phyloP scores from a whole-genome alignment of 2,329 filamentous ascomycete species.

The Epichloe amarillans region DNA sequence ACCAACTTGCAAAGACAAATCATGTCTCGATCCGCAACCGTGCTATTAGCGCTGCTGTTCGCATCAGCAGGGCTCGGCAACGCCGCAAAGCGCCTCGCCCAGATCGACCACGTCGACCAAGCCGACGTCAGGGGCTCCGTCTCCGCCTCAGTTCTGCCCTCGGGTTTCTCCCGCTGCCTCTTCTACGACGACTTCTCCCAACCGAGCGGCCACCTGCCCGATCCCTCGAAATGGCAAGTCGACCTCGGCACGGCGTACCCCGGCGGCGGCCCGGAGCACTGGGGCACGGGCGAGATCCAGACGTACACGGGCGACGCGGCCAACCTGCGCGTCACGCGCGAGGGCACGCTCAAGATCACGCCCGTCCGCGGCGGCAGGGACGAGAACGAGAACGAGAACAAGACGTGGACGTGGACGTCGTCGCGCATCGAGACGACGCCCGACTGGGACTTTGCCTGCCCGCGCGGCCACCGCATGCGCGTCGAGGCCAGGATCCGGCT shows the following conservation, averaged over 20 bases:
- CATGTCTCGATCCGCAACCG: background rate
- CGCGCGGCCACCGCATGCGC: conserved; percentile 20
- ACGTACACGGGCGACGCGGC: conserved; percentile 26
- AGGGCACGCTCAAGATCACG: conserved; percentile 25
- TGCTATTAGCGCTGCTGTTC: background rate
- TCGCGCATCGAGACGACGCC: conserved; percentile 27
- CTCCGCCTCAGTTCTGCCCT: background rate
- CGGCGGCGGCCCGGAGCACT: conserved; percentile 26
- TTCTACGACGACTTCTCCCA: conserved; percentile 18
- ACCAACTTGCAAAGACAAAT: too few species aligned
- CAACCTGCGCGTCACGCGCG: conserved; percentile 27
- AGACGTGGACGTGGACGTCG: conserved; percentile 33
- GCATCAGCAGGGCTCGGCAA: background rate
- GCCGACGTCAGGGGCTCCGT: background rate
- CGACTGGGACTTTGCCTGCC: conserved; percentile 22
- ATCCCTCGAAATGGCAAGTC: conserved; percentile 28
- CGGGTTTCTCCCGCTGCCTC: conserved; percentile 11
- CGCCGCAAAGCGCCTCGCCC: background rate
- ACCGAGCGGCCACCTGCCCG: conserved; percentile 14
- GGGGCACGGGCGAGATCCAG: conserved; percentile 36
- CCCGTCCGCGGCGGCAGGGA: conserved; percentile 13
- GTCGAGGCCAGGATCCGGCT: conserved; percentile 27
- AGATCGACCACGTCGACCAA: too few species aligned
- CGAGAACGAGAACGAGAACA: too few species aligned
- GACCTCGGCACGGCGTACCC: conserved; percentile 32